Conservation (phyloP, 352 stramenopile species). For the Thalassiosira mediterranea region DNA sequence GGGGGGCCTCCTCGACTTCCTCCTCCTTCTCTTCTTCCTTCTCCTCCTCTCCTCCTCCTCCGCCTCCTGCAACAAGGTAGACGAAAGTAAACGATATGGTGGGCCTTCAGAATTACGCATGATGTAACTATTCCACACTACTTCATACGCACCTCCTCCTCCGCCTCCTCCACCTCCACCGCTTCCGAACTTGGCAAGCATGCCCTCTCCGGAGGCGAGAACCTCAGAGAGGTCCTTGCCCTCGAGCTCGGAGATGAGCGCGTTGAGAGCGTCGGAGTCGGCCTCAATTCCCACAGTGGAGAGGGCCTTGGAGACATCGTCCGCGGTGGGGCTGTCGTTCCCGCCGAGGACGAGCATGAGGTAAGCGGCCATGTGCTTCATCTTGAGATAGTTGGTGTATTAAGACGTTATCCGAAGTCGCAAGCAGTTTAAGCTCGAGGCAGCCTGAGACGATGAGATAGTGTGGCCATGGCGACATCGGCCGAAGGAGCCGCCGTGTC, state of each 20-base stretch:
- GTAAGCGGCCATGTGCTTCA: slow-evolving; percentile 98
- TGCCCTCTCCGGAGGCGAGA: slow-evolving; percentile 60
- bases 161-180: slow-evolving; percentile 77
- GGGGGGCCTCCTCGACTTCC: slow-evolving; percentile 65
- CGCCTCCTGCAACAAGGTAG: slow-evolving; percentile 55
- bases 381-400: slow-evolving; percentile 64
- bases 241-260: slow-evolving; percentile 73
- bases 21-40: slow-evolving; percentile 68
- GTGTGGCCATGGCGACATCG: not conserved
- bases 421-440: slow-evolving; percentile 57
- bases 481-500: not conserved
- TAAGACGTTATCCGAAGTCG: slow-evolving; percentile 44
- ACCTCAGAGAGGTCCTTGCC: slow-evolving; percentile 81
- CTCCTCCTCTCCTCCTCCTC: slow-evolving; percentile 47
- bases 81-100: too few relatives aligned
- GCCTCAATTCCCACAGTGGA: slow-evolving; percentile 81
- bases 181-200: slow-evolving; percentile 82
- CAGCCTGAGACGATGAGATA: slow-evolving; percentile 43
- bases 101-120: too few relatives aligned
- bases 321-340: slow-evolving; percentile 89
- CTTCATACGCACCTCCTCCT: slow-evolving; percentile 44
- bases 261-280: slow-evolving; percentile 58
- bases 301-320: slow-evolving; percentile 92
- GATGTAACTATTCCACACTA: too few relatives aligned
- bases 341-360: slow-evolving; percentile 94